A percentile compares a stretch with the other conserved stretches of the same genome.
phyloP scores from a whole-genome alignment of 345 rosid genomes.

The Eucalyptus cloeziana region DNA sequence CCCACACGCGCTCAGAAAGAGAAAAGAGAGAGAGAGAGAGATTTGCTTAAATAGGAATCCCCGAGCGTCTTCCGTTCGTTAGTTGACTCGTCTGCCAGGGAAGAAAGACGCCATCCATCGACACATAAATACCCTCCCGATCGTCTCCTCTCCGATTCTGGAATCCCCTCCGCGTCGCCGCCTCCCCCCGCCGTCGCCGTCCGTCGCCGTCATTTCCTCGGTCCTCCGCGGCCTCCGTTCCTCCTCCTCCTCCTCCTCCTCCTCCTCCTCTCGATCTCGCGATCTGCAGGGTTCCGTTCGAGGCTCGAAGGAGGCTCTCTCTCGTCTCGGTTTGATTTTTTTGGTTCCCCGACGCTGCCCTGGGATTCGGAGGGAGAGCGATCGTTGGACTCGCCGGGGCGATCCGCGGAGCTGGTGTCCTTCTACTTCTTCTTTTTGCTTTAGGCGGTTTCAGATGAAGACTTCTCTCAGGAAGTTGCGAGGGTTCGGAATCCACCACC shows the following conservation, averaged over 20 bases:
- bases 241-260: too few species aligned
- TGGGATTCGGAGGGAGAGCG: not conserved
- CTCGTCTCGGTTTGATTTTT: not conserved
- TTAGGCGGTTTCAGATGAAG: not conserved
- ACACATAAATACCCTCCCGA: too few species aligned
- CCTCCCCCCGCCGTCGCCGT: not conserved
- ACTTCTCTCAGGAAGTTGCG: constrained; percentile 61
- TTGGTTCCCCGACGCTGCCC: not conserved
- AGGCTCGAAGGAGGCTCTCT: not conserved
- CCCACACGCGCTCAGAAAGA: not conserved
- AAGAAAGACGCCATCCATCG: not conserved
- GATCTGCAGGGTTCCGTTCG: not conserved
- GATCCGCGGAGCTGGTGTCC: not conserved
- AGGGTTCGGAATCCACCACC: constrained; percentile 32
- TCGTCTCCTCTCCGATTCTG: not conserved
- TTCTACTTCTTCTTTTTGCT: not conserved
- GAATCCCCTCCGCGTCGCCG: not conserved
- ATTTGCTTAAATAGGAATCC: not conserved
- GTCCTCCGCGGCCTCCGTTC: not conserved
- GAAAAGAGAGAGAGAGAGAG: not conserved
- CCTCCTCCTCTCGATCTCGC: not conserved
- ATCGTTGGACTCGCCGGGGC: not conserved
- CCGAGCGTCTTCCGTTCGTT: not conserved
- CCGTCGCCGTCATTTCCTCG: not conserved
- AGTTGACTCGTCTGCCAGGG: not conserved